Evolutionary conservation across 768 basidiomycete species (phyloP).

Genomic region (Psilocybe subaeruginosa): DNA sequence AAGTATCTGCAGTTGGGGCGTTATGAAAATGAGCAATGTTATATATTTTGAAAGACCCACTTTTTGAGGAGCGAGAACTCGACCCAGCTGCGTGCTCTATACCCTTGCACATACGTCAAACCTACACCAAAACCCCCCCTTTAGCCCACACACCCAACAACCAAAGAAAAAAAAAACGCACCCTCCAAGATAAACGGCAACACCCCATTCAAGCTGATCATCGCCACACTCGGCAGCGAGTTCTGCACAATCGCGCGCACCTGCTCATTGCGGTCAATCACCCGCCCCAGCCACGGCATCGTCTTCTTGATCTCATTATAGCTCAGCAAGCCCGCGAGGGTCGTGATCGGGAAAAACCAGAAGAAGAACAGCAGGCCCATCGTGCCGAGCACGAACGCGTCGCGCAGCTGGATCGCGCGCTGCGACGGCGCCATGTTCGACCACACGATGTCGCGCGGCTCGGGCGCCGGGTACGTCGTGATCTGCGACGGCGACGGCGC

Average conservation of each 20-base stretch:
- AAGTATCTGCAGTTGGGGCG: constrained; percentile 71
- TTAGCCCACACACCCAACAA: neutral
- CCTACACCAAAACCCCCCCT: constrained; percentile 22
- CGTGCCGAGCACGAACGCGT: constrained; percentile 67
- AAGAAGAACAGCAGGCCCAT: constrained; percentile 82
- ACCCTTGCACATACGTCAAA: constrained; percentile 90
- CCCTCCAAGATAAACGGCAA: constrained; percentile 91
- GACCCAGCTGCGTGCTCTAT: constrained; percentile 87
- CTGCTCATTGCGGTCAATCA: constrained; percentile 83
- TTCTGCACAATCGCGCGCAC: constrained; percentile 92
- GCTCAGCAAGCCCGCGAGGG: constrained; percentile 84
- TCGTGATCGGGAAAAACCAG: constrained; percentile 92
- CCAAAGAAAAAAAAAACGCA: constrained; percentile 29
- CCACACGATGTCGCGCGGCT: constrained; percentile 97
- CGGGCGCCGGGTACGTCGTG: constrained; percentile 80
- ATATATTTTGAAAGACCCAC: constrained; percentile 49
- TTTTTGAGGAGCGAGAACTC: constrained; percentile 93
- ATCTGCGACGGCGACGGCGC: constrained; percentile 67
- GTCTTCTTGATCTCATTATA: constrained; percentile 93
- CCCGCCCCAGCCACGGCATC: constrained; percentile 83
- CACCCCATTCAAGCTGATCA: constrained; percentile 88
- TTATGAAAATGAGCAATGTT: neutral
- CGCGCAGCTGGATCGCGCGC: constrained; percentile 61
- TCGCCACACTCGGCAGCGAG: constrained; percentile 87
- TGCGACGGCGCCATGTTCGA: constrained; percentile 77